Evolutionary conservation across 352 stramenopile species (phyloP).

Genomic region (Globisporangium solare): DNA sequence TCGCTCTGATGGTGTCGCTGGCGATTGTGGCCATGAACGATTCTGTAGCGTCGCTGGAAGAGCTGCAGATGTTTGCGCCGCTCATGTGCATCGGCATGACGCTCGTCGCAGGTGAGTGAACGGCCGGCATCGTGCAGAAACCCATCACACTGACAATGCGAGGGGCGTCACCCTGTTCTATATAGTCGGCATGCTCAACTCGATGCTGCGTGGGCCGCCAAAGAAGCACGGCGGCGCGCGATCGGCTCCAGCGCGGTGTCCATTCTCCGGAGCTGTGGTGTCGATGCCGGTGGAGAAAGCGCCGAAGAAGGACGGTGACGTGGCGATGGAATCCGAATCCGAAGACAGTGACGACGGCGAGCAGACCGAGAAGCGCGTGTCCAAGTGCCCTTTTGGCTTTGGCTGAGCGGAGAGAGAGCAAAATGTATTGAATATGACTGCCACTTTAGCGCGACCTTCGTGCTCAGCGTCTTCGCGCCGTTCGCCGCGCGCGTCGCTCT

Average conservation of each 20-base stretch:
- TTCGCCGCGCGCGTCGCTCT: conserved; percentile 35
- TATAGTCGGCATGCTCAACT: conserved; percentile 35
- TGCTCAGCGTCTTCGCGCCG: conserved; percentile 31
- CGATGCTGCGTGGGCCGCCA: conserved; percentile 26
- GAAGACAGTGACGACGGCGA: conserved; percentile 34
- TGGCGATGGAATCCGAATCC: not conserved
- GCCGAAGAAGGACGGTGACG: not conserved
- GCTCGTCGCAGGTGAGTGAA: conserved; percentile 38
- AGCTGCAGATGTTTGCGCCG: conserved; percentile 64
- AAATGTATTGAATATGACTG: not conserved
- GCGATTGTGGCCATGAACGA: conserved; percentile 40
- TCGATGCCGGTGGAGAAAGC: conserved; percentile 1
- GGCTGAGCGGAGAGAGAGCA: conserved; percentile 5
- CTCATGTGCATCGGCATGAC: conserved; percentile 57
- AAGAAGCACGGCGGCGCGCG: conserved; percentile 22
- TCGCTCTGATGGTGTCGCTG: conserved; percentile 51
- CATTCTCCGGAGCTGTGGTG: conserved; percentile 12
- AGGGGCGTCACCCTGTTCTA: too few species aligned
- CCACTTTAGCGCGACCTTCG: not conserved
- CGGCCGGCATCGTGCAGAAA: not conserved
- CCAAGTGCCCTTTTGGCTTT: conserved; percentile 58
- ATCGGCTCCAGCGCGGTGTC: conserved; percentile 6
- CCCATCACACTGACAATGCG: too few species aligned
- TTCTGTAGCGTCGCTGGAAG: conserved; percentile 35
- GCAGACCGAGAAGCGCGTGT: conserved; percentile 50